Evolutionary conservation across 73 alveolate genomes (phyloP), one percentile per base, ranked within the genome.

Genomic region (Symbiodinium pilosum): DNA sequence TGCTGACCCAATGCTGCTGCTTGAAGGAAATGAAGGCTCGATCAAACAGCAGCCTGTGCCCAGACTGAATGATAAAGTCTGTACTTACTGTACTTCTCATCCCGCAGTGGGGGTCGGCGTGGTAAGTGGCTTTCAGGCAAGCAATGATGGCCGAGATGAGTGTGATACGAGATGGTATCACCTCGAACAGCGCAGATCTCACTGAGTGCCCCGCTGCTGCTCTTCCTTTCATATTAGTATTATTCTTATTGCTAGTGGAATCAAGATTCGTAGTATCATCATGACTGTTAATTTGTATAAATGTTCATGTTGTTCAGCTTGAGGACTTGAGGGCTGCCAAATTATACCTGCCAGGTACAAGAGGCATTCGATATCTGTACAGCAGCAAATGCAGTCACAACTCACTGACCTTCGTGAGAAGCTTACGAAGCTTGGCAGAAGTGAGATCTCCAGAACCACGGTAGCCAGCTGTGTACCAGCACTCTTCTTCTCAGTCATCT

Each of bases 361-460:
- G 36, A 34, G 98, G 64, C 98, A 92, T 43, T 71, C 92, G 87
- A 77, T 92, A 24, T 71, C 98, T 8, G 98, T 92, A 39, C 98
- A 92, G 87, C 98, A 92, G 84, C 98, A 92, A 84, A 92, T 92
- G 98, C 98, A 92, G 84, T 92, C 98, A 68, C 98, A 92, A 59
- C 92, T 92, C 44, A 77, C 98, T 8, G 98, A 92, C 52, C 64
- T 92, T 52, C 98, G 98, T 24, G 98, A 92, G 64, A 92, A 92
- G 92, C 84, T 92, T 21, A 75, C 98, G 92, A 21, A 30, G 64
- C 96, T n/a, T 42, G 96, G 95, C 95, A 12, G 77, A 26, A 6
- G n/a, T 28, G 39, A 26, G 20, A 0, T 26, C 26, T 1, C 73
- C 73, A n/a, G 73, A 54, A 26, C 73, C 28, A 9, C 20, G 32